Evolutionary conservation across 2,329 filamentous ascomycete species (phyloP).

Genomic region (Aspergillus tanneri): DNA sequence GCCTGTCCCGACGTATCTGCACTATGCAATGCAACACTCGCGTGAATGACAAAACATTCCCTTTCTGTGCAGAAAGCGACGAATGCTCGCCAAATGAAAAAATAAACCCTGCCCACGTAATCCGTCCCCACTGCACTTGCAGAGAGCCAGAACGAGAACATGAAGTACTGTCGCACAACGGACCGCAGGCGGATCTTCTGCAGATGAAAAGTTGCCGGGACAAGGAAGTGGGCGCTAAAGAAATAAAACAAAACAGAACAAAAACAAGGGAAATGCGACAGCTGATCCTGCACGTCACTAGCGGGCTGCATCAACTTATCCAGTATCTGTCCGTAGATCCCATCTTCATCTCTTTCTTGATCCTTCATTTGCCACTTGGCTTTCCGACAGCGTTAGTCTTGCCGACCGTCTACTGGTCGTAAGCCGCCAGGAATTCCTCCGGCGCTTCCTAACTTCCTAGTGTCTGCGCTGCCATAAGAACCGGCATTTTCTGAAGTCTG

Average conservation of each 20-base stretch:
- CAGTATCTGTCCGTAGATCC: constrained; percentile 13
- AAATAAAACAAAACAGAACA: too few relatives aligned
- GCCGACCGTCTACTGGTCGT: not conserved
- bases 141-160: too few relatives aligned
- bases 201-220: constrained; percentile 18
- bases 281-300: constrained; percentile 18
- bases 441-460: not conserved
- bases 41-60: not conserved
- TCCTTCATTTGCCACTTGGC: constrained; percentile 5
- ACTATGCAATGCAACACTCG: constrained; percentile 10
- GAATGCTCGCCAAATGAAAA: not conserved
- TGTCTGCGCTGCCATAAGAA: too few relatives aligned
- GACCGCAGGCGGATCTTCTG: constrained; percentile 18
- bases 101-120: not conserved
- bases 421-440: not conserved
- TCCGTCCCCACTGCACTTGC: too few relatives aligned
- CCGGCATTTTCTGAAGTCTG: not conserved
- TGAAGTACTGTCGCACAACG: constrained; percentile 8
- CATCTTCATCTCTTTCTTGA: not conserved
- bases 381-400: not conserved
- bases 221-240: not conserved
- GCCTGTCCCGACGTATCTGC: not conserved
- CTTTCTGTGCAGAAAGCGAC: too few relatives aligned
- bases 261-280: constrained; percentile 5
- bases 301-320: constrained; percentile 11